A percentile compares a stretch with the other conserved stretches of the same genome.
Evolutionary conservation across 257 asterid species (phyloP).

Genomic region (Nicotiana attenuata): DNA sequence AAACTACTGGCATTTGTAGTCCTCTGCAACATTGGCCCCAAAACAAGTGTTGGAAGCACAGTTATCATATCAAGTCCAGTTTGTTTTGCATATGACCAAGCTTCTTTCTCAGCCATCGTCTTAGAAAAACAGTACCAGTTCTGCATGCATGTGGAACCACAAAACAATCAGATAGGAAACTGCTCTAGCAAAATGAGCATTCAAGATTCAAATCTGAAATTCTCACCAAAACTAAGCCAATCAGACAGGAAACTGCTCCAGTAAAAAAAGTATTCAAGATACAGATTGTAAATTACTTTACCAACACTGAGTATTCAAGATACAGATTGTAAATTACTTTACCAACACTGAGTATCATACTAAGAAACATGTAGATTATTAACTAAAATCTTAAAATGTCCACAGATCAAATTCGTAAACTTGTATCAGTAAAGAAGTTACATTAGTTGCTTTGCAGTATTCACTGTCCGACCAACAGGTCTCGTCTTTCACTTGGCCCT

Average conservation of each 20-base stretch:
- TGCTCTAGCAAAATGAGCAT: neutral
- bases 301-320: neutral
- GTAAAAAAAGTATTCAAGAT: neutral
- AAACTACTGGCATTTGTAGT: slow-evolving; percentile 55
- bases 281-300: neutral
- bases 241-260: neutral
- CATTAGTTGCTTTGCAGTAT: slow-evolving; percentile 63
- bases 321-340: neutral
- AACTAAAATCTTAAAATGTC: neutral
- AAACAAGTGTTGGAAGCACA: slow-evolving; percentile 48
- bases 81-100: slow-evolving; percentile 53
- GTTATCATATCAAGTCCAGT: slow-evolving; percentile 55
- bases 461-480: slow-evolving; percentile 80
- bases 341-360: no score
- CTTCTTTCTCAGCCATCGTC: slow-evolving; percentile 67
- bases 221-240: neutral
- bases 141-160: slow-evolving; percentile 27
- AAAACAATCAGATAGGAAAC: neutral
- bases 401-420: neutral
- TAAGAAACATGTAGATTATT: neutral
- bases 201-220: neutral
- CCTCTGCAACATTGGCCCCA: slow-evolving; percentile 70
- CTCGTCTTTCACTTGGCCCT: slow-evolving; percentile 53
- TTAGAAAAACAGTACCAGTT: slow-evolving; percentile 78
- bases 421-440: slow-evolving; percentile 2